Evolutionary conservation across 495 filamentous ascomycete species (phyloP).

Genomic region (Hypoxylon perforatum): DNA sequence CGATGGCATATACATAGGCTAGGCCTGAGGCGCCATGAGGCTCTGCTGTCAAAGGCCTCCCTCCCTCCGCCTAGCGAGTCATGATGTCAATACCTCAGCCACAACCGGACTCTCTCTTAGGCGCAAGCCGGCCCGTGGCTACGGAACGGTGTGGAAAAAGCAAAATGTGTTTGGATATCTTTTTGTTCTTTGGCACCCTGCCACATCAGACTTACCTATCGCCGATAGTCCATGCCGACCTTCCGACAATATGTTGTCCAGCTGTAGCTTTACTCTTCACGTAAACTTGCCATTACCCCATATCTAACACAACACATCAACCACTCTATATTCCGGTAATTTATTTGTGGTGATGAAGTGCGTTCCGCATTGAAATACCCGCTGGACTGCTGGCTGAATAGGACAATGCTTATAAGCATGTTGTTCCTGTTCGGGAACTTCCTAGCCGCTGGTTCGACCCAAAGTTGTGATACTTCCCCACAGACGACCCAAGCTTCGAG

Average conservation of each 20-base stretch:
- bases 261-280: no score
- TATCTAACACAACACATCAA: no score
- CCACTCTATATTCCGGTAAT: no score
- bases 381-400: no score
- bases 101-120: constrained; percentile 15
- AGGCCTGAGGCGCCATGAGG: neutral
- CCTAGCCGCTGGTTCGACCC: constrained; percentile 10
- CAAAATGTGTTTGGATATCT: neutral
- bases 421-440: constrained; percentile 11
- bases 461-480: constrained; percentile 17
- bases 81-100: constrained; percentile 50
- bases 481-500: constrained; percentile 20
- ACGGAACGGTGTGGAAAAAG: constrained; percentile 12
- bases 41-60: constrained; percentile 3
- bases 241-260: no score
- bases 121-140: constrained; percentile 16
- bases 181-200: neutral
- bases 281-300: no score
- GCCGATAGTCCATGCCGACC: neutral
- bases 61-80: constrained; percentile 27
- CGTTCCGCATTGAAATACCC: no score
- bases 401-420: neutral
- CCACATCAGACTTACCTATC: neutral
- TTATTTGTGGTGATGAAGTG: no score
- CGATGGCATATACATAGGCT: neutral